Evolutionary conservation across 2,329 filamentous ascomycete genomes (phyloP).

Genomic region (Cercospora beticola): DNA sequence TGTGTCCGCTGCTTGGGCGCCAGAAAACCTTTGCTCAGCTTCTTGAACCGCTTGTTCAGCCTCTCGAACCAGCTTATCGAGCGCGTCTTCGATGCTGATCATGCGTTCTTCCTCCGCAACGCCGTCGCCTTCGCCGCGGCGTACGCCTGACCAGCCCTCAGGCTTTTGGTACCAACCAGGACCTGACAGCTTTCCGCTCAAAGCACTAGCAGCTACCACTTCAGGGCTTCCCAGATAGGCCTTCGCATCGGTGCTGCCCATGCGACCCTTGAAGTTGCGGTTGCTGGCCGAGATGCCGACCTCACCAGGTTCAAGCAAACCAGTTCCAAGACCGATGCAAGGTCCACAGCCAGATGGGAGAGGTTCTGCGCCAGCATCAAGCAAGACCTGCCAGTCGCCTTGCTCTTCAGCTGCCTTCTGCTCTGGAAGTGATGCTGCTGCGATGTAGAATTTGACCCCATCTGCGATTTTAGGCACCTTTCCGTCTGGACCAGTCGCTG

Average conservation of each 20-base stretch:
- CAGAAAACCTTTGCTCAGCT: conserved; percentile 50
- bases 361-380: conserved; percentile 73
- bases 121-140: conserved; percentile 70
- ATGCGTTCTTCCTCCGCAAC: conserved; percentile 63
- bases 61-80: conserved; percentile 69
- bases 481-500: conserved; percentile 65
- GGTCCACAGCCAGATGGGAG: conserved; percentile 75
- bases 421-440: conserved; percentile 77
- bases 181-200: conserved; percentile 69
- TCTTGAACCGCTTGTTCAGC: conserved; percentile 62
- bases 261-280: conserved; percentile 87
- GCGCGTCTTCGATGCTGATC: conserved; percentile 65
- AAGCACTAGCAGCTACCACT: conserved; percentile 84
- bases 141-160: conserved; percentile 64
- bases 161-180: conserved; percentile 77
- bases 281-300: conserved; percentile 82
- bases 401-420: conserved; percentile 73
- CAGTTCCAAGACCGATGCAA: conserved; percentile 81
- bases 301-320: conserved; percentile 80
- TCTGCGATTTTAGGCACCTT: conserved; percentile 67
- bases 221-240: conserved; percentile 88
- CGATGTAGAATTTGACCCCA: conserved; percentile 83
- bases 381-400: conserved; percentile 80
- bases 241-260: conserved; percentile 76
- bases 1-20: conserved; percentile 35